Conservation (phyloP, 2,329 filamentous ascomycete species). For the Didymella lethalis region DNA sequence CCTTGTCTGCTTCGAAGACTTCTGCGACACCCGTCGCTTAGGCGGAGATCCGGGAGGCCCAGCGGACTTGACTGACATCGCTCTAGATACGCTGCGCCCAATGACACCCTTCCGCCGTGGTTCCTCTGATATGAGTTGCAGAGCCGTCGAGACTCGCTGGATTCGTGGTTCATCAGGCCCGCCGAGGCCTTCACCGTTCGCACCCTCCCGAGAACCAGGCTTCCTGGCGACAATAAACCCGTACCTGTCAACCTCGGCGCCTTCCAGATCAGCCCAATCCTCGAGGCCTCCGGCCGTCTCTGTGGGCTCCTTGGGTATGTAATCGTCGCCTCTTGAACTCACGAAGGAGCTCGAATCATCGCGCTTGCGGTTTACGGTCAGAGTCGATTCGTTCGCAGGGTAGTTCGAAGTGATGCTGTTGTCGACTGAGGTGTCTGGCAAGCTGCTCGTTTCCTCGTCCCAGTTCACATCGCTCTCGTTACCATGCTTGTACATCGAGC, state of each 20-base stretch:
- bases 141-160: slow-evolving; percentile 67
- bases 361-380: slow-evolving; percentile 35
- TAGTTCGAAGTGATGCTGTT: slow-evolving; percentile 35
- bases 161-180: slow-evolving; percentile 52
- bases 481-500: slow-evolving; percentile 70
- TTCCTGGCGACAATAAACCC: slow-evolving; percentile 66
- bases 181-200: slow-evolving; percentile 35
- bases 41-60: slow-evolving; percentile 51
- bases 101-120: slow-evolving; percentile 63
- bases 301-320: slow-evolving; percentile 59
- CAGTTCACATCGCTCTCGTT: slow-evolving; percentile 63
- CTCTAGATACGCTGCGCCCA: slow-evolving; percentile 58
- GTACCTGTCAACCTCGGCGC: slow-evolving; percentile 68
- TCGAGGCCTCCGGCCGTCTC: slow-evolving; percentile 70
- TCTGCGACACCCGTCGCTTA: slow-evolving; percentile 52
- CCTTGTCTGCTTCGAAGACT: slow-evolving; percentile 53
- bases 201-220: slow-evolving; percentile 42
- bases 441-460: slow-evolving; percentile 39
- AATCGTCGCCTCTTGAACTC: slow-evolving; percentile 39
- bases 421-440: slow-evolving; percentile 26
- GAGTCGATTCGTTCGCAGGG: slow-evolving; percentile 37
- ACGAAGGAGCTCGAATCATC: slow-evolving; percentile 42
- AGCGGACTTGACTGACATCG: slow-evolving; percentile 52
- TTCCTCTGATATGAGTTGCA: slow-evolving; percentile 64
- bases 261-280: slow-evolving; percentile 69